Evolutionary conservation across 2,329 filamentous ascomycete genomes (phyloP).

Genomic region (Fusarium pseudonygamai): DNA sequence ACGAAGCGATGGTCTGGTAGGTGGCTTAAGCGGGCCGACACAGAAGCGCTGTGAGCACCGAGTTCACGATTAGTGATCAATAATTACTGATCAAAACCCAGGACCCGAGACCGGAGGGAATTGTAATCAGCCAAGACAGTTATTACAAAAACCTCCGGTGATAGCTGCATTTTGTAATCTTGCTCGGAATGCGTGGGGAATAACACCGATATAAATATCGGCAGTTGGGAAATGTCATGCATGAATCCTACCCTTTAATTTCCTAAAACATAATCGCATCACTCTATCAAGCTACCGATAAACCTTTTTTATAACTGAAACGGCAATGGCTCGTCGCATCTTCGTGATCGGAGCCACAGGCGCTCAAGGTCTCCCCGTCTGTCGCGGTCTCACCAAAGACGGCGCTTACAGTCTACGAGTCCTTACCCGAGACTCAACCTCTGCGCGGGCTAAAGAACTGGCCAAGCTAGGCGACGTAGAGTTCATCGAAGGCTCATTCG

Average conservation of each 20-base stretch:
- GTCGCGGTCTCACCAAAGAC: constrained; percentile 2
- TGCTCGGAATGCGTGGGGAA: accelerated
- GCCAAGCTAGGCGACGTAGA: not conserved
- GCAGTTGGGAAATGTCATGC: accelerated
- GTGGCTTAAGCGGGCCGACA: accelerated
- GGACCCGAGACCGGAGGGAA: not conserved
- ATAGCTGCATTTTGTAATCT: accelerated
- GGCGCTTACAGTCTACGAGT: constrained; percentile 6
- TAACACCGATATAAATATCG: no score
- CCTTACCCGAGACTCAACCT: constrained; percentile 6
- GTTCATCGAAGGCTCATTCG: constrained; percentile 5
- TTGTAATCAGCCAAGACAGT: not conserved
- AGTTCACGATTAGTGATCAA: not conserved
- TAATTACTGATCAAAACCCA: not conserved
- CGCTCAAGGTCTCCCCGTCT: constrained; percentile 17
- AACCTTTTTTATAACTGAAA: accelerated
- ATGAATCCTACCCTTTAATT: not conserved
- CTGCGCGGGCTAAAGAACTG: not conserved
- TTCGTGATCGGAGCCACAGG: constrained; percentile 18
- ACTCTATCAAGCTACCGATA: accelerated
- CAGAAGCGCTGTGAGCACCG: not conserved
- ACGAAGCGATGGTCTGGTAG: not conserved
- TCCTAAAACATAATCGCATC: accelerated
- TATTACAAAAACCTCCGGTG: not conserved
- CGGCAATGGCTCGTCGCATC: not conserved